These are phyloP conservation scores for Stylosanthes scabra DNA, from an alignment of 331 rosid species.

Conservation along the genomic window DNA sequence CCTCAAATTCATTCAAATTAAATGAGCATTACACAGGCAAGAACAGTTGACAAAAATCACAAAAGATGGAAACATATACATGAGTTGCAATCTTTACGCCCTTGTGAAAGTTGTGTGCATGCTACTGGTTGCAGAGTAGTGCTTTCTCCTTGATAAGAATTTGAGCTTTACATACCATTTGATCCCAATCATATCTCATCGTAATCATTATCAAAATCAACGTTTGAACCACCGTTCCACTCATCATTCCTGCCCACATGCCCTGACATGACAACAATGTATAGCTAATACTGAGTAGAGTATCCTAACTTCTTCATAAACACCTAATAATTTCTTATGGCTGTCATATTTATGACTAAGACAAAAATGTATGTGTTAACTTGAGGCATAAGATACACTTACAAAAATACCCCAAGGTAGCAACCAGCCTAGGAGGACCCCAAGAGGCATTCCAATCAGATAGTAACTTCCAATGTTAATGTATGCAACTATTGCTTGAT, in stretches of 20 bases:
- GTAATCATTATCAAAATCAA: conserved; percentile 51
- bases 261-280: conserved; percentile 42
- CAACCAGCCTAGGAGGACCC: conserved; percentile 50
- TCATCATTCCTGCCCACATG: conserved; percentile 69
- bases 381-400: conserved; percentile 25
- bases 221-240: conserved; percentile 73
- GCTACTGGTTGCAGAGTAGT: conserved; percentile 27
- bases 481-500: conserved; percentile 51
- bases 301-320: too few relatives aligned
- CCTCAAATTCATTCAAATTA: too few relatives aligned
- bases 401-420: conserved; percentile 47
- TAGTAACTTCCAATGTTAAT: conserved; percentile 56
- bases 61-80: too few relatives aligned
- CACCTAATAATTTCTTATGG: too few relatives aligned
- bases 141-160: conserved; percentile 40
- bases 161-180: conserved; percentile 57
- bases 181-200: conserved; percentile 62
- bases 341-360: too few relatives aligned
- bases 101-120: too few relatives aligned
- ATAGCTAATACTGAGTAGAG: background rate
- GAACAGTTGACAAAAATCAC: too few relatives aligned
- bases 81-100: too few relatives aligned
- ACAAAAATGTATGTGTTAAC: too few relatives aligned
- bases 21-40: too few relatives aligned
- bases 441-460: conserved; percentile 53